phyloP scores from a whole-genome alignment of 1,284 basidiomycete species.

The Microbotryomycetes sp. region DNA sequence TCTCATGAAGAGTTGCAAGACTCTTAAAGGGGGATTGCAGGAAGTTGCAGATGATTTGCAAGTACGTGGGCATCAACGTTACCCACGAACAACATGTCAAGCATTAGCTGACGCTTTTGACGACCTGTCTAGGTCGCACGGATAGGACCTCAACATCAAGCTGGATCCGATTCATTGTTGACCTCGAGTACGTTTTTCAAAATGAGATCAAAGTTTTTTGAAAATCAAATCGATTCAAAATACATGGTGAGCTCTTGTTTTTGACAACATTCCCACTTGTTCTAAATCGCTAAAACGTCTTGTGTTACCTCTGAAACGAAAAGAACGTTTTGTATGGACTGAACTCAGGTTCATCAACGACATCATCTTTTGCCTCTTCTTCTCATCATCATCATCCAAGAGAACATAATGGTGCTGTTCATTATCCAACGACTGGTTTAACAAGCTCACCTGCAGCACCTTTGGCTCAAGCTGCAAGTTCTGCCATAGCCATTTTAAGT shows the following conservation, averaged over 20 bases:
- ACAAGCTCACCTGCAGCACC: constrained; percentile 22
- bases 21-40: constrained; percentile 86
- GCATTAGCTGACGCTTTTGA: not conserved
- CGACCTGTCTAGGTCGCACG: constrained; percentile 60
- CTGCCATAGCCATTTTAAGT: constrained; percentile 17
- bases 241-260: constrained; percentile 32
- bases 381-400: too few species aligned
- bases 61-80: constrained; percentile 45
- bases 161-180: constrained; percentile 89
- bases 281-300: too few species aligned
- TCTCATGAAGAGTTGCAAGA: constrained; percentile 82
- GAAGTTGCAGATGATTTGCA: constrained; percentile 92
- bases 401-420: constrained; percentile 30
- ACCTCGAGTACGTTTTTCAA: constrained; percentile 94
- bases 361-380: not conserved
- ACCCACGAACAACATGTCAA: not conserved
- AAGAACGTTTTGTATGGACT: constrained; percentile 30
- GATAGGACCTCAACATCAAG: constrained; percentile 89
- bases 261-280: too few species aligned
- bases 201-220: constrained; percentile 85
- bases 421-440: constrained; percentile 25
- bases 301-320: not conserved
- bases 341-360: constrained; percentile 17
- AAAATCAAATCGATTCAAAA: constrained; percentile 62
- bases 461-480: constrained; percentile 12